phyloP scores from a whole-genome alignment of 176 grass and related monocot genomes.

The Secale cereale region DNA sequence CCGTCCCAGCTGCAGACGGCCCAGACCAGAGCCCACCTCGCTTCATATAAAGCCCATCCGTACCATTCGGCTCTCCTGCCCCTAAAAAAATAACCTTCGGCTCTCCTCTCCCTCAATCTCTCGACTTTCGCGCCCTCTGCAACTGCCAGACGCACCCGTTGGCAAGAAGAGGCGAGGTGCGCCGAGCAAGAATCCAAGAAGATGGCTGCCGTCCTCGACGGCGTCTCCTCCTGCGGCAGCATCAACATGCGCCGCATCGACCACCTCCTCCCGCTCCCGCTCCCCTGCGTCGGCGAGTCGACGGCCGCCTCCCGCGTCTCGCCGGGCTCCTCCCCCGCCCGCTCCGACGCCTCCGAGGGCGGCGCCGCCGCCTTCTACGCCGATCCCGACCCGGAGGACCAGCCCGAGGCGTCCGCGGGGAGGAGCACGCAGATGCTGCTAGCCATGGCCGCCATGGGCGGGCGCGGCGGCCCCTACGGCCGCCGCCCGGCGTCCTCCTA shows the following conservation, averaged over 20 bases:
- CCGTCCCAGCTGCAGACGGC: constrained; percentile 8
- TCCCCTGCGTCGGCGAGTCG: constrained; percentile 43
- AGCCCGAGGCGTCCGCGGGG: constrained; percentile 31
- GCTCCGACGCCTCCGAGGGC: constrained; percentile 39
- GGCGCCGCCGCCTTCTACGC: constrained; percentile 23
- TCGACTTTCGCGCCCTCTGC: constrained; percentile 29
- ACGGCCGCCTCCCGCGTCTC: constrained; percentile 40
- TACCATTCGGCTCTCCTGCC: not conserved
- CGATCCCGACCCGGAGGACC: not conserved
- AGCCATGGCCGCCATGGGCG: constrained; percentile 50
- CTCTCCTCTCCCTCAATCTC: not conserved
- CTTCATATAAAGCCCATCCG: not conserved
- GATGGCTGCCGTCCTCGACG: constrained; percentile 28
- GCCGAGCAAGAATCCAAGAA: constrained; percentile 38
- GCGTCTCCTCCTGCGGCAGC: constrained; percentile 42
- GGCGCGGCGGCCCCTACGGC: constrained; percentile 44
- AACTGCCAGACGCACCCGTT: not conserved
- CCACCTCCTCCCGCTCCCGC: constrained; percentile 16
- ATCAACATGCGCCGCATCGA: constrained; percentile 38
- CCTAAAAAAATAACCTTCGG: too few relatives aligned
- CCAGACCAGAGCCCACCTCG: not conserved
- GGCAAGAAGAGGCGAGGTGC: not conserved
- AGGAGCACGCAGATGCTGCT: constrained; percentile 63
- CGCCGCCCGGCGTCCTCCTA: constrained; percentile 54
- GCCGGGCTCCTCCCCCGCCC: constrained; percentile 37